phyloP scores from a whole-genome alignment of 192 early-diverging fungal genomes.

The Rhizophagus clarus region DNA sequence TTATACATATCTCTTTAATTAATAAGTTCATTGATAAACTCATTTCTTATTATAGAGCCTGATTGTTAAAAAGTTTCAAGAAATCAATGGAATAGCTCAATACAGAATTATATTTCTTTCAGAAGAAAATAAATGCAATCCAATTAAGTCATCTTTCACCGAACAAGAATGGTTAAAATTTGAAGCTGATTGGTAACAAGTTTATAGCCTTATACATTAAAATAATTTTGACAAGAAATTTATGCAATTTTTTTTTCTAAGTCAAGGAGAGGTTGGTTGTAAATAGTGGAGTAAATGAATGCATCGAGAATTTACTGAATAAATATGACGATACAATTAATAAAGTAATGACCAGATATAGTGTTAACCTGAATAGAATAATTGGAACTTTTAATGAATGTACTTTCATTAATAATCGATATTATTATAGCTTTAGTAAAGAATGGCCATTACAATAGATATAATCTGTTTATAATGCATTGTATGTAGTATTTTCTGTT shows the following conservation, averaged over 20 bases:
- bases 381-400: neutral
- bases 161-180: slow-evolving; percentile 16
- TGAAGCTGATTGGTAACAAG: neutral
- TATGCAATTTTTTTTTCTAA: neutral
- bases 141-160: neutral
- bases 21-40: neutral
- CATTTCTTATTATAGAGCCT: slow-evolving; percentile 14
- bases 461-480: slow-evolving; percentile 23
- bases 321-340: slow-evolving; percentile 22
- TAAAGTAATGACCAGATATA: slow-evolving; percentile 8
- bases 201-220: slow-evolving; percentile 16
- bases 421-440: slow-evolving; percentile 11
- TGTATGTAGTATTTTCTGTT: slow-evolving; percentile 2
- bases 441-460: neutral
- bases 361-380: neutral
- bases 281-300: neutral
- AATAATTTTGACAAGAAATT: neutral
- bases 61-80: neutral
- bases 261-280: neutral
- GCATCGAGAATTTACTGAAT: neutral
- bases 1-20: slow-evolving; percentile 10
- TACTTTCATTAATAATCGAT: slow-evolving; percentile 8
- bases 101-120: neutral
- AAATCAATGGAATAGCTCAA: neutral
- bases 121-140: slow-evolving; percentile 11